phyloP scores from a whole-genome alignment of 352 stramenopile species.

The Phytophthora sojae region DNA sequence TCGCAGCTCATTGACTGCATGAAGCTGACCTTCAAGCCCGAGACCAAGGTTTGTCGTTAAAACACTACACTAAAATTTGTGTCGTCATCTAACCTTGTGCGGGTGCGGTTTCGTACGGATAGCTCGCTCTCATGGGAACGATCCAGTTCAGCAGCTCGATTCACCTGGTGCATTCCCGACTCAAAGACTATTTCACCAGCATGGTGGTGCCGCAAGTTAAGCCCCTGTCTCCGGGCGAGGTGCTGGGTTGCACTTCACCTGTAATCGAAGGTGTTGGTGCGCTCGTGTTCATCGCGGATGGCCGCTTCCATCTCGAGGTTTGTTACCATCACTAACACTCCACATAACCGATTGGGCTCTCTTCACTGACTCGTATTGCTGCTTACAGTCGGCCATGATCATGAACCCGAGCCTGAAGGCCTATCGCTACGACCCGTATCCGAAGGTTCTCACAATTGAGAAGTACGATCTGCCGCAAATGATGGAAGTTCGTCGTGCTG shows the following conservation, averaged over 20 bases:
- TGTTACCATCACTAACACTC: background rate
- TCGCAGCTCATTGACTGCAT: constrained; percentile 94
- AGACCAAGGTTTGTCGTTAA: constrained; percentile 63
- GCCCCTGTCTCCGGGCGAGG: constrained; percentile 97
- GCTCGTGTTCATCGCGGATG: constrained; percentile 99
- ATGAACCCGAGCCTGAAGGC: constrained; percentile 96
- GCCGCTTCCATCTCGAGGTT: constrained; percentile 99
- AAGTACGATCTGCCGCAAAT: constrained; percentile 97
- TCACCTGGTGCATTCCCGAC: constrained; percentile 73
- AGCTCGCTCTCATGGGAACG: constrained; percentile 94
- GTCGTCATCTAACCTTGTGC: background rate
- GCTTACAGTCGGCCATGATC: constrained; percentile 96
- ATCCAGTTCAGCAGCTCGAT: constrained; percentile 96
- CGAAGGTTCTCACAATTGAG: constrained; percentile 97
- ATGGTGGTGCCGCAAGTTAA: constrained; percentile 96
- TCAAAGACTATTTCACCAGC: constrained; percentile 85
- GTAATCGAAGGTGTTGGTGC: constrained; percentile 92
- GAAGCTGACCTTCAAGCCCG: constrained; percentile 87
- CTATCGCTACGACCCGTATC: constrained; percentile 99
- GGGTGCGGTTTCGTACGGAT: background rate
- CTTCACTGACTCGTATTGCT: background rate
- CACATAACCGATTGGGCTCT: no score
- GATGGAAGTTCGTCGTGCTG: constrained; percentile 90
- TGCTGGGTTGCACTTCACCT: constrained; percentile 98
- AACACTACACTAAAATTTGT: background rate